Evolutionary conservation across 2,329 filamentous ascomycete genomes (phyloP).

Genomic region (Exophiala sideris): DNA sequence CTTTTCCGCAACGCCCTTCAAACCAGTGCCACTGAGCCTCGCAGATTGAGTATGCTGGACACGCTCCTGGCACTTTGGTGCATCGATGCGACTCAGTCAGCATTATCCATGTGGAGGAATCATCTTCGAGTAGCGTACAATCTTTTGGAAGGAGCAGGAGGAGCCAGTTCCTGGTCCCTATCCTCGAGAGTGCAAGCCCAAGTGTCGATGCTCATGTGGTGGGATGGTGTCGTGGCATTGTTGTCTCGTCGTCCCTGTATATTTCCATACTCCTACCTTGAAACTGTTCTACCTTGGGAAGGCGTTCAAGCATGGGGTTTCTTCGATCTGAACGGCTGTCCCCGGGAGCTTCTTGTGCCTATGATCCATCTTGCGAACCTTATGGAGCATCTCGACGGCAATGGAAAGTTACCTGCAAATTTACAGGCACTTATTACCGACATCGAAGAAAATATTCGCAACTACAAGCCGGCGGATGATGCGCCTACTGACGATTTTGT

Average conservation of each 20-base stretch:
- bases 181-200: background rate
- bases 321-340: background rate
- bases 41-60: background rate
- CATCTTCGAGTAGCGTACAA: background rate
- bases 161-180: background rate
- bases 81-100: background rate
- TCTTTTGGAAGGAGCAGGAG: background rate
- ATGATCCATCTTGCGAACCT: conserved; percentile 1
- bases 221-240: conserved; percentile 1
- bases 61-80: background rate
- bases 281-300: conserved; percentile 1
- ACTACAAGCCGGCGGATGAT: background rate
- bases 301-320: background rate
- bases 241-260: background rate
- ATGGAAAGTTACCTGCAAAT: background rate
- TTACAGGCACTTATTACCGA: background rate
- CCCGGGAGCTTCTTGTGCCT: background rate
- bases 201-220: background rate
- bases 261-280: background rate
- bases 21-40: background rate
- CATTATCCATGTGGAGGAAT: background rate
- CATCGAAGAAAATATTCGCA: background rate
- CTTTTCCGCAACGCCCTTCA: background rate
- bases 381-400: background rate
- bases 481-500: background rate